Conservation (phyloP, 108 stramenopile species). For the Nitzschia sp. region DNA sequence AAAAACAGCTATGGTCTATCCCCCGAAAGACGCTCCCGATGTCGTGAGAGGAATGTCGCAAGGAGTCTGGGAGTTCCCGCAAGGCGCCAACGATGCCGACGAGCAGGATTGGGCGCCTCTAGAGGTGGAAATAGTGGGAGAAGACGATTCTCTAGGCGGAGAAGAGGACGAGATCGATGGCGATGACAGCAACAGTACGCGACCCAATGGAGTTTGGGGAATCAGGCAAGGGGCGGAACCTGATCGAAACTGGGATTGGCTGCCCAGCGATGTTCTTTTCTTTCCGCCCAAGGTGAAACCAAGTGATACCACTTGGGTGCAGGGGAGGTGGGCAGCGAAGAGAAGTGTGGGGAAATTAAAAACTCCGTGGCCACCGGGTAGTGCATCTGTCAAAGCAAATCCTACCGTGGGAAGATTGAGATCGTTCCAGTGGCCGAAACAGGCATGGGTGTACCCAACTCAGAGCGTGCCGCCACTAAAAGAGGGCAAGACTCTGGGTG, state of each 20-base stretch:
- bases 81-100: neutral
- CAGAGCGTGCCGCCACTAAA: neutral
- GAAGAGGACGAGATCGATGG: neutral
- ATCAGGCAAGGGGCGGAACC: slow-evolving; percentile 3
- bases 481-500: neutral
- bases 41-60: neutral
- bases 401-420: slow-evolving; percentile 10
- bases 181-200: neutral
- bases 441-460: neutral
- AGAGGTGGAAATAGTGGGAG: neutral
- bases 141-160: neutral
- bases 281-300: slow-evolving; percentile 10
- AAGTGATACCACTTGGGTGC: slow-evolving; percentile 1
- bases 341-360: neutral
- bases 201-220: slow-evolving; percentile 16
- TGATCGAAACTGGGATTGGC: slow-evolving; percentile 8
- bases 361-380: neutral
- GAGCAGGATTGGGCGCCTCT: slow-evolving; percentile 5
- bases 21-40: neutral
- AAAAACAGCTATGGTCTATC: slow-evolving; percentile 9
- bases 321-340: slow-evolving; percentile 13
- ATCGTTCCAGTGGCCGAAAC: neutral
- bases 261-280: slow-evolving; percentile 7
- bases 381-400: neutral
- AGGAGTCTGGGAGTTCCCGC: slow-evolving; percentile 12